A percentile compares a stretch with the other conserved stretches of the same genome.
These are phyloP conservation scores for Blastobotrys capitulatus DNA, from an alignment of 1,139 yeast genomes.

Conservation along the genomic window DNA sequence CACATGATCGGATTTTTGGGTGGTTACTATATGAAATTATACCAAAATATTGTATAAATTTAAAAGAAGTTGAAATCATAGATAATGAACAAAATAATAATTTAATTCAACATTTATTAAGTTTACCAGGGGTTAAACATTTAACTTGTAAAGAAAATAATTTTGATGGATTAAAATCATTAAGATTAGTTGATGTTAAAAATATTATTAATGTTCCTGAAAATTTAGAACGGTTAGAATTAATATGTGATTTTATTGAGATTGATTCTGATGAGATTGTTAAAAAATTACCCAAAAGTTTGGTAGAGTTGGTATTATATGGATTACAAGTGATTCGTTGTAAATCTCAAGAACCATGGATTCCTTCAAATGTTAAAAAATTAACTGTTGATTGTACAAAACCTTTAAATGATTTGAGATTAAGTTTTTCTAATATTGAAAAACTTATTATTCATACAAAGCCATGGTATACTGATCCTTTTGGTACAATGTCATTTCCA, in stretches of 20 bases:
- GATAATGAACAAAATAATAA: not conserved
- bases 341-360: not conserved
- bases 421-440: constrained; percentile 1
- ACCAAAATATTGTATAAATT: not conserved
- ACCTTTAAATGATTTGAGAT: not conserved
- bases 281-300: not conserved
- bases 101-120: not conserved
- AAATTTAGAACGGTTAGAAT: not conserved
- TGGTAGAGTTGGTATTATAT: not conserved
- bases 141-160: not conserved
- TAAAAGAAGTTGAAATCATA: not conserved
- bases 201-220: not conserved
- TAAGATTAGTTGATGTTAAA: not conserved
- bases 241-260: not conserved
- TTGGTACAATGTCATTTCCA: constrained; percentile 4
- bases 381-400: constrained; percentile 3
- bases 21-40: constrained; percentile 2
- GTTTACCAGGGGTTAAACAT: not conserved
- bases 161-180: not conserved
- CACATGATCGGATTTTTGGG: not conserved
- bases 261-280: not conserved
- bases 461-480: not conserved
- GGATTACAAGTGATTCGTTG: constrained; percentile 3
- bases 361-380: not conserved
- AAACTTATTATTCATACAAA: not conserved